These are phyloP conservation scores for Thelonectria blattea DNA, from an alignment of 2,329 filamentous ascomycete species.

Conservation along the genomic window DNA sequence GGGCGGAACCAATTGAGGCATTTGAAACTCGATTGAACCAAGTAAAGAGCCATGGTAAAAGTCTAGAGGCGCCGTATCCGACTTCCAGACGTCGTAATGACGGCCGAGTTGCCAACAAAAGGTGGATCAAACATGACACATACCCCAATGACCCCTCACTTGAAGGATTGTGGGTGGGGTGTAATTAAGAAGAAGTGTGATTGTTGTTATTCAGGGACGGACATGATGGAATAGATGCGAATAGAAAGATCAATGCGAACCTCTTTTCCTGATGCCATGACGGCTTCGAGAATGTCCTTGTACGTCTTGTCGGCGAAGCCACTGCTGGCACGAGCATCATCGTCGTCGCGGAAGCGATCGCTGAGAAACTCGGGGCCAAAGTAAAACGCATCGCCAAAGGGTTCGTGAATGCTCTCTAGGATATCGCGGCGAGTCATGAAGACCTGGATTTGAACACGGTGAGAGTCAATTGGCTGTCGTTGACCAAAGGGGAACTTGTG, in stretches of 20 bases:
- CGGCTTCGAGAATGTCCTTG: slow-evolving; percentile 76
- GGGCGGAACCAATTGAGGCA: background rate
- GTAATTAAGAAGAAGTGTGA: slow-evolving; percentile 28
- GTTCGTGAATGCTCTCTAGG: slow-evolving; percentile 88
- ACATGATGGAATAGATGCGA: slow-evolving; percentile 28
- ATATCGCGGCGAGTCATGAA: slow-evolving; percentile 93
- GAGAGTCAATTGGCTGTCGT: background rate
- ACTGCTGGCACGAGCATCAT: slow-evolving; percentile 59
- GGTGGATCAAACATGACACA: slow-evolving; percentile 14
- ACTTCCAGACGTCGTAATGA: slow-evolving; percentile 1
- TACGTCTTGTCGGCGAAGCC: slow-evolving; percentile 76
- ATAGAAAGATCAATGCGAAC: slow-evolving; percentile 53
- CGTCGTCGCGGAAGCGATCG: slow-evolving; percentile 76
- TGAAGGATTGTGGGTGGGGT: slow-evolving; percentile 17
- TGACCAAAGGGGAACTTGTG: background rate
- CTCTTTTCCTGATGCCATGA: slow-evolving; percentile 75
- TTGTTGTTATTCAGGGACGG: slow-evolving; percentile 14
- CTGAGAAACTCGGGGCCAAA: slow-evolving; percentile 90
- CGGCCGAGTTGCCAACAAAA: slow-evolving; percentile 2
- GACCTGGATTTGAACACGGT: slow-evolving; percentile 60
- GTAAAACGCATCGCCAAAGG: slow-evolving; percentile 96
- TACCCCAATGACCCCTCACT: slow-evolving; percentile 1
- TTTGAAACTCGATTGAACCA: background rate
- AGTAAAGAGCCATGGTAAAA: background rate
- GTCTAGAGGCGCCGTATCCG: background rate